A percentile compares a stretch with the other conserved stretches of the same genome.
Conservation (phyloP, 2,329 filamentous ascomycete genomes). For the Penicillium decumbens region DNA sequence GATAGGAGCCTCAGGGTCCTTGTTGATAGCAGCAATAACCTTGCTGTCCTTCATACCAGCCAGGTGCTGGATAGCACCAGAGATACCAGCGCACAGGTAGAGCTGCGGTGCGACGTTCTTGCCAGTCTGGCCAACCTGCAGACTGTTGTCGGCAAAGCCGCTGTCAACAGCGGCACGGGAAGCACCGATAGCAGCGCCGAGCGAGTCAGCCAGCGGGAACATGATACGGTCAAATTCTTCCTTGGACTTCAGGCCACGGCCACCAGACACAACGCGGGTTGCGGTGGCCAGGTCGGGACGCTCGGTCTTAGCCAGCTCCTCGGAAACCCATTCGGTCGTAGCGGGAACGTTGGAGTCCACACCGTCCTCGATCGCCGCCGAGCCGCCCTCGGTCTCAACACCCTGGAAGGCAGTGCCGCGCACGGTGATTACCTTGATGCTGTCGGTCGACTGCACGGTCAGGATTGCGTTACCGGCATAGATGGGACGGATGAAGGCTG, state of each 20-base stretch:
- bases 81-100: slow-evolving; percentile 93
- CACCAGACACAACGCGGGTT: slow-evolving; percentile 82
- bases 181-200: slow-evolving; percentile 93
- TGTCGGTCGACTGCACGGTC: slow-evolving; percentile 84
- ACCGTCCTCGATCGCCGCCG: slow-evolving; percentile 73
- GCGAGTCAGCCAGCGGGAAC: slow-evolving; percentile 81
- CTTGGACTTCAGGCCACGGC: slow-evolving; percentile 93
- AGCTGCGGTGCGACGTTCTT: slow-evolving; percentile 97
- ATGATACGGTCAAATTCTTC: slow-evolving; percentile 94
- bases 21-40: slow-evolving; percentile 98
- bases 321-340: slow-evolving; percentile 82
- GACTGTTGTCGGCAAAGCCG: slow-evolving; percentile 95
- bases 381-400: slow-evolving; percentile 65
- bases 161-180: slow-evolving; percentile 94
- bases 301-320: slow-evolving; percentile 88
- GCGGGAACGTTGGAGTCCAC: slow-evolving; percentile 73
- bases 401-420: slow-evolving; percentile 87
- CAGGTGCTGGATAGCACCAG: slow-evolving; percentile 94
- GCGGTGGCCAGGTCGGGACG: slow-evolving; percentile 91
- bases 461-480: slow-evolving; percentile 97
- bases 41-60: slow-evolving; percentile 99
- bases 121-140: slow-evolving; percentile 96
- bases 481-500: slow-evolving; percentile 86
- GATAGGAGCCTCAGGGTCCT: slow-evolving; percentile 93
- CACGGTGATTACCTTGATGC: slow-evolving; percentile 84